Conservation (phyloP, 768 basidiomycete genomes). For the Cubamyces lactineus region DNA sequence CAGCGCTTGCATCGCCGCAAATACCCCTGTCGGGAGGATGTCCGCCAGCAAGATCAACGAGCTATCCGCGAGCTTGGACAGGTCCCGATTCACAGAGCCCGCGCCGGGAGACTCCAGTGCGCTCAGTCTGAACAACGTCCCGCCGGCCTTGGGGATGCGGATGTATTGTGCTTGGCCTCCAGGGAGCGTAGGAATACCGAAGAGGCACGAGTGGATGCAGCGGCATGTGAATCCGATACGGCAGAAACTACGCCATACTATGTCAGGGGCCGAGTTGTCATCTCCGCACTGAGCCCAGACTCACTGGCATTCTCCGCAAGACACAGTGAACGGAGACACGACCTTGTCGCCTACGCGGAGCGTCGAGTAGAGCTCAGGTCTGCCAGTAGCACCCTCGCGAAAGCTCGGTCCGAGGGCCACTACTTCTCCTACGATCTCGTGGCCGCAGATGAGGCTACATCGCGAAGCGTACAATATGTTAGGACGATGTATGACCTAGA, state of each 20-base stretch:
- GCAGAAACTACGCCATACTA: constrained; percentile 54
- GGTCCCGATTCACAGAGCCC: constrained; percentile 29
- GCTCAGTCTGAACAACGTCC: constrained; percentile 69
- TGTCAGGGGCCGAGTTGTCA: background rate
- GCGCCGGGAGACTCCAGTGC: background rate
- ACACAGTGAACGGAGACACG: constrained; percentile 80
- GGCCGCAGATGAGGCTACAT: constrained; percentile 65
- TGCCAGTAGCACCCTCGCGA: constrained; percentile 42
- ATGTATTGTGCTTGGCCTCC: constrained; percentile 83
- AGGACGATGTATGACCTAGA: background rate
- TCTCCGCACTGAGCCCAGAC: constrained; percentile 30
- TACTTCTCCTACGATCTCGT: constrained; percentile 79
- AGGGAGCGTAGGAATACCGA: constrained; percentile 66
- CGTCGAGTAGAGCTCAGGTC: constrained; percentile 64
- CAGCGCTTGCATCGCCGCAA: constrained; percentile 71
- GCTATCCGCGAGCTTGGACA: constrained; percentile 50
- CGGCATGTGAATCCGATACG: constrained; percentile 74
- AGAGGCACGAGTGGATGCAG: constrained; percentile 61
- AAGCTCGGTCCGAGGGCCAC: constrained; percentile 67
- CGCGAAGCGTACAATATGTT: background rate
- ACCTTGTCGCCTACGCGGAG: constrained; percentile 76
- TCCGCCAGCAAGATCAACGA: constrained; percentile 76
- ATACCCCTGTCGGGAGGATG: constrained; percentile 80
- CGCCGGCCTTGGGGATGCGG: constrained; percentile 78
- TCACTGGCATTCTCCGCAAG: constrained; percentile 85